Evolutionary conservation across 768 basidiomycete species (phyloP), one percentile per base, ranked within the genome.

Genomic region (Boletus rufocinnamomeus): DNA sequence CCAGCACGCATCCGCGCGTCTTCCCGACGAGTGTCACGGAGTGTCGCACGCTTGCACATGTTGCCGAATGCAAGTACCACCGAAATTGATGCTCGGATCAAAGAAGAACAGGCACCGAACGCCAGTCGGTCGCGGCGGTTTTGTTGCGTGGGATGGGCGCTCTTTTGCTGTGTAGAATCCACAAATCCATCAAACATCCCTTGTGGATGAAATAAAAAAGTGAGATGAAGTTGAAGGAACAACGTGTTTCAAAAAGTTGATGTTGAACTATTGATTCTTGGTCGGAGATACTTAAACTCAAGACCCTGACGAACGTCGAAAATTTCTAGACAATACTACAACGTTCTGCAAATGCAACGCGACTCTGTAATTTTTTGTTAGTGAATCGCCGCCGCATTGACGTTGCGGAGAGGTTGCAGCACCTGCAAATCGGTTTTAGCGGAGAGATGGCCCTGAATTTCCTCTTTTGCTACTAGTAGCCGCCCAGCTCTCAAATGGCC

Each of bases 81-180:
- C 52, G 59, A 55, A 45, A 37, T 21, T 45, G 45, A 52, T 28
- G 40, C 21, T 37, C 27, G 17, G 25, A 28, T n/a, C 45, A 57
- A 9, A 27, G 35, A 40, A n/a, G 30, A 30, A 28, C 21, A 37
- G 50, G 11, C 38, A 16, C 16, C 37, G 54, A 37, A 17, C 23
- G 17, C 3, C 35, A 11, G 37, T 27, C 13, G 7, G 37, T 30
- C 27, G 51, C 35, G 25, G 19, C 25, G 25, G 21, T 23, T 52
- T n/a, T 21, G n/a, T 14, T 28, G 13, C 37, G 27, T 16, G 38
- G n/a, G 16, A 52, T 52, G 51, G 37, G 50, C 35, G 35, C 50
- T 52, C 27, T 52, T n/a, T 27, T 27, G 25, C 23, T 19, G 21
- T 11, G 37, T 13, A 28, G 50, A 28, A 16, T 30, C n/a, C n/a